Conservation (phyloP, 129 eudicot species). For the Helianthus annuus region HanXRQr2.0-SUNRISE NC_035448.2:30593073-30593572, state of each 20-base stretch:
- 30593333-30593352: constrained; percentile 67
- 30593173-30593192: constrained; percentile 35
- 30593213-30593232: constrained; percentile 68
- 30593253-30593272: constrained; percentile 58
- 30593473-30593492: neutral
- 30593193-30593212: constrained; percentile 79
- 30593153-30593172: neutral
- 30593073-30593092: constrained; percentile 76
- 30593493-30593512: constrained; percentile 38
- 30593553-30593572: constrained; percentile 48
- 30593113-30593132: neutral
- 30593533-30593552: constrained; percentile 50
- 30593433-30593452: too few relatives aligned
- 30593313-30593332: constrained; percentile 48
- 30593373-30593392: constrained; percentile 44
- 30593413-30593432: neutral
- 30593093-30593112: constrained; percentile 75
- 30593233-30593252: constrained; percentile 81
- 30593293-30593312: constrained; percentile 38
- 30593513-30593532: constrained; percentile 42
- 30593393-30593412: constrained; percentile 18
- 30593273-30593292: constrained; percentile 69
- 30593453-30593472: neutral
- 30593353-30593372: constrained; percentile 59
- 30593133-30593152: neutral